Percentiles rank a stretch among this genome's conserved stretches.
Conservation (phyloP, 306 rosid genomes). For the Trichosanthes truncata region DNA sequence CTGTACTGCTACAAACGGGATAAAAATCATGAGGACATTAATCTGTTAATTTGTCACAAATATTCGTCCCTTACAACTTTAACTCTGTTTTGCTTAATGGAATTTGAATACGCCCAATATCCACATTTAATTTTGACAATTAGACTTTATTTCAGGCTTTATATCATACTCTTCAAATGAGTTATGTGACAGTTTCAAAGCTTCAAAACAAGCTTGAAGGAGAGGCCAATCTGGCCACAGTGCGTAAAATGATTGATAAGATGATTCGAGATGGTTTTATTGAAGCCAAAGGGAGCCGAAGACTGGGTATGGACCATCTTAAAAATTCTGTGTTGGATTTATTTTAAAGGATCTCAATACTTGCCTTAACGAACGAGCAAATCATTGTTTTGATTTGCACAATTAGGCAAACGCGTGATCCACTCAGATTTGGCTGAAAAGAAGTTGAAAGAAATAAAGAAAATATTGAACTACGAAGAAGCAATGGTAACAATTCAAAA, state of each 20-base stretch:
- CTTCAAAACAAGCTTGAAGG: conserved; percentile 73
- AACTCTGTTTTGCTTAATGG: background rate
- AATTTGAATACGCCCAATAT: background rate
- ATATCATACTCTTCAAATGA: conserved; percentile 70
- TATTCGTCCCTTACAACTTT: background rate
- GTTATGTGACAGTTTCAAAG: conserved; percentile 53
- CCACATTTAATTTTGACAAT: conserved; percentile 6
- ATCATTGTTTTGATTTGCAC: background rate
- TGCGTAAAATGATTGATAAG: conserved; percentile 61
- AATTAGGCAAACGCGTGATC: conserved; percentile 73
- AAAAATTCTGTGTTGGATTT: background rate
- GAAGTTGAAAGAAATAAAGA: conserved; percentile 59
- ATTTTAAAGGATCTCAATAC: background rate
- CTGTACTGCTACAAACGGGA: background rate
- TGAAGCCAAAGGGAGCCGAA: conserved; percentile 63
- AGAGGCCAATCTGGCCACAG: conserved; percentile 43
- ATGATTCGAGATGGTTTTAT: conserved; percentile 77
- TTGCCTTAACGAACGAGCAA: background rate
- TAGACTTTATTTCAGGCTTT: conserved; percentile 43
- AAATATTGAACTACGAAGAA: conserved; percentile 44
- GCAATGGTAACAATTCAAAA: conserved; percentile 42
- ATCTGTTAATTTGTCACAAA: background rate
- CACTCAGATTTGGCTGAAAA: conserved; percentile 60
- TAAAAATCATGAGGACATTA: background rate
- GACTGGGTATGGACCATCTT: conserved; percentile 44